phyloP scores from a whole-genome alignment of 441 rosid genomes.

The Adansonia rubrostipa region DNA sequence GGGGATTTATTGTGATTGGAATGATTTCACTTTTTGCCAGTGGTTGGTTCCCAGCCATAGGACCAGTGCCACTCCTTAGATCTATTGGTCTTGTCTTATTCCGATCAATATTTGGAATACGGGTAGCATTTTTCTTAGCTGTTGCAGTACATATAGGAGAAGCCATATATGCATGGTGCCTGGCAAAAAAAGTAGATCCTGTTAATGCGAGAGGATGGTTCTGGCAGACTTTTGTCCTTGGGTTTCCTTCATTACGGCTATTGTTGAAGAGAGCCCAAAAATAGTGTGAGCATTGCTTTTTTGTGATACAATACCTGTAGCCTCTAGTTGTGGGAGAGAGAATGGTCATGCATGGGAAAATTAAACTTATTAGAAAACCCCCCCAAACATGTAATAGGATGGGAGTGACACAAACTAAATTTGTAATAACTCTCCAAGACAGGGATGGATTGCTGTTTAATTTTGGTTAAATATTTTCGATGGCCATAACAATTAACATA shows the following conservation, averaged over 20 bases:
- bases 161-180: constrained; percentile 64
- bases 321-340: neutral
- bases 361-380: neutral
- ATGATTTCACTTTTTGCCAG: constrained; percentile 52
- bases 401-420: no score
- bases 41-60: constrained; percentile 72
- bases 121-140: constrained; percentile 46
- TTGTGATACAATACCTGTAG: neutral
- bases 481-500: neutral
- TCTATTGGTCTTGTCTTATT: constrained; percentile 58
- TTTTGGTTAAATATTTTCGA: neutral
- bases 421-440: neutral
- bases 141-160: constrained; percentile 54
- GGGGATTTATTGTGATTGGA: constrained; percentile 61
- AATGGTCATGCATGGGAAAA: neutral
- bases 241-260: constrained; percentile 64
- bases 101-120: constrained; percentile 50
- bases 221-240: constrained; percentile 84
- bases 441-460: neutral
- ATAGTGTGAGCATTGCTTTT: neutral
- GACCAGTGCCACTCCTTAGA: constrained; percentile 67
- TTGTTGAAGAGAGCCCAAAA: constrained; percentile 66
- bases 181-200: constrained; percentile 78
- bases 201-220: constrained; percentile 83
- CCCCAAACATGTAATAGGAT: no score